These are phyloP conservation scores for Solioccasus polychromus DNA, from an alignment of 768 basidiomycete genomes.

Conservation along the genomic window DNA sequence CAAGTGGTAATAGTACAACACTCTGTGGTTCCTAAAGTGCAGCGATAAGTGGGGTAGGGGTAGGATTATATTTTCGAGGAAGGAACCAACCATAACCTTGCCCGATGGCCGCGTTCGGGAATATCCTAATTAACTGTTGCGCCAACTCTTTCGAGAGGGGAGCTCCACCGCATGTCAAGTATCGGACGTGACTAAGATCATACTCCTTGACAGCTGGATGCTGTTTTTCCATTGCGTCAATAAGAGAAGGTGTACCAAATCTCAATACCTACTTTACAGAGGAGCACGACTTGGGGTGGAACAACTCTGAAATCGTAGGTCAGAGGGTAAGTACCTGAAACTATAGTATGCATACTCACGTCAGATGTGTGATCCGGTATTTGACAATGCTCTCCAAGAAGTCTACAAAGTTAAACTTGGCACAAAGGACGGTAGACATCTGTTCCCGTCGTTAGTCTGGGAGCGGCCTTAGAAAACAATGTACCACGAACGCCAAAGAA, in stretches of 20 bases:
- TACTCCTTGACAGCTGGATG: slow-evolving; percentile 40
- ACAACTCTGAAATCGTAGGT: slow-evolving; percentile 32
- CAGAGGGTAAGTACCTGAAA: neutral
- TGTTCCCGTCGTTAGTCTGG: slow-evolving; percentile 22
- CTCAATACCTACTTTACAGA: slow-evolving; percentile 44
- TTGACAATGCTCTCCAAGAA: slow-evolving; percentile 46
- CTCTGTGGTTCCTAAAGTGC: slow-evolving; percentile 56
- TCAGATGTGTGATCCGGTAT: slow-evolving; percentile 46
- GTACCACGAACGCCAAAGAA: slow-evolving; percentile 48
- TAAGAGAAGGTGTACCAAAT: neutral
- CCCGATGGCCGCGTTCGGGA: slow-evolving; percentile 53
- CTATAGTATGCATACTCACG: slow-evolving; percentile 24
- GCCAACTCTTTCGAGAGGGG: slow-evolving; percentile 53
- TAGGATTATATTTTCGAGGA: neutral
- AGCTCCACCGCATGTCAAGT: slow-evolving; percentile 49
- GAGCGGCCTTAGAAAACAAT: neutral
- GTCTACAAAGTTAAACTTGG: slow-evolving; percentile 43
- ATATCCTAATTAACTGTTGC: slow-evolving; percentile 39
- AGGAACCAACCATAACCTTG: slow-evolving; percentile 52
- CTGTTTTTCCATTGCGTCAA: slow-evolving; percentile 20
- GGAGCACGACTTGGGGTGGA: slow-evolving; percentile 45
- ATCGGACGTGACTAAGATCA: slow-evolving; percentile 38
- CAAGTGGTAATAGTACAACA: slow-evolving; percentile 51
- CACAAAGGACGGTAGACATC: slow-evolving; percentile 48
- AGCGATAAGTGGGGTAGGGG: neutral